These are phyloP conservation scores for Colletotrichum camelliae DNA, from an alignment of 2,329 filamentous ascomycete species.

Conservation along the genomic window DNA sequence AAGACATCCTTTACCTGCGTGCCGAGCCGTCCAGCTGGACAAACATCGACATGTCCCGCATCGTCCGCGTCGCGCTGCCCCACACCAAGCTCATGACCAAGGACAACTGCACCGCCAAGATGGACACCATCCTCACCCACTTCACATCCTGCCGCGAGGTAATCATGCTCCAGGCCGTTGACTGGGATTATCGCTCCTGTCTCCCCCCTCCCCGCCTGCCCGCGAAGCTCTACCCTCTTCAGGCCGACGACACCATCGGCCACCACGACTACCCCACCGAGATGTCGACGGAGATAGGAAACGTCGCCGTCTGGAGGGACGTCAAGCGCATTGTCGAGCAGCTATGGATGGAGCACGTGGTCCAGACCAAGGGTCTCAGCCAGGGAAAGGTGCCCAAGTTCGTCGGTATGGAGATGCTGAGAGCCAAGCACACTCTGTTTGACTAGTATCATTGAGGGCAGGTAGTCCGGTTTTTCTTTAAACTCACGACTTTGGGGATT, in stretches of 20 bases:
- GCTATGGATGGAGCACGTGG: conserved; percentile 8
- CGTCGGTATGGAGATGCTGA: conserved; percentile 15
- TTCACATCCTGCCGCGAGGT: conserved; percentile 15
- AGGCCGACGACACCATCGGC: conserved; percentile 7
- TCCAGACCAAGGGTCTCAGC: not conserved
- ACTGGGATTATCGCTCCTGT: conserved; percentile 9
- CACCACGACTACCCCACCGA: conserved; percentile 11
- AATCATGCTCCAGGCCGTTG: conserved; percentile 12
- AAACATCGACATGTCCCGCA: conserved; percentile 16
- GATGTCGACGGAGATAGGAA: not conserved
- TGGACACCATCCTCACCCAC: conserved; percentile 10
- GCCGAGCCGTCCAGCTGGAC: not conserved
- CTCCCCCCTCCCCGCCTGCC: not conserved
- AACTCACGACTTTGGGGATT: not conserved
- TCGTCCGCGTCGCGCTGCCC: conserved; percentile 11
- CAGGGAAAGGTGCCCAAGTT: not conserved
- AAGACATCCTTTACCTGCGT: conserved; percentile 15
- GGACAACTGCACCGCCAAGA: not conserved
- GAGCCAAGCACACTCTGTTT: conserved; percentile 6
- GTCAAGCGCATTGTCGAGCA: conserved; percentile 7
- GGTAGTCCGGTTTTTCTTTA: not conserved
- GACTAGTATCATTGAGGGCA: not conserved
- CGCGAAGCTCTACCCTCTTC: not conserved
- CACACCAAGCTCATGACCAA: conserved; percentile 14
- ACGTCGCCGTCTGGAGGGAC: conserved; percentile 12